Evolutionary conservation across 2,329 filamentous ascomycete genomes (phyloP).

Genomic region (Trichophyton verrucosum): DNA sequence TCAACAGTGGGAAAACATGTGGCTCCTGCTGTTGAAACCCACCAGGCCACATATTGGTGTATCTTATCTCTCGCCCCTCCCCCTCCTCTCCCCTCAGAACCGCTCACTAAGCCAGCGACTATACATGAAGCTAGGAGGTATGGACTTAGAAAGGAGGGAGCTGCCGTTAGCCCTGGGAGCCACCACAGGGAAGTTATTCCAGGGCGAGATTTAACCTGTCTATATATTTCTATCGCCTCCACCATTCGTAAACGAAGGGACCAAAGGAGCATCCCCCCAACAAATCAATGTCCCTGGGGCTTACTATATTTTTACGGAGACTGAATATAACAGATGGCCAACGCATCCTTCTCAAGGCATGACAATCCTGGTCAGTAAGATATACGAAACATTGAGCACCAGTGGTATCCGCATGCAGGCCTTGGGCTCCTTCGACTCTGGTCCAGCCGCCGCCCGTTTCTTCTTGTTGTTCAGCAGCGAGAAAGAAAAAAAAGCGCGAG

Average conservation of each 20-base stretch:
- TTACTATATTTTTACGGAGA: background rate
- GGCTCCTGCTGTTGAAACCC: background rate
- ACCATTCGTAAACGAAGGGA: background rate
- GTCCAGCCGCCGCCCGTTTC: background rate
- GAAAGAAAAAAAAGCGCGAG: background rate
- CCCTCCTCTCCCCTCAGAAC: slow-evolving; percentile 2
- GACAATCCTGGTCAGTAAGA: background rate
- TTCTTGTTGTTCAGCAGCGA: background rate
- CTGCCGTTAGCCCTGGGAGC: background rate
- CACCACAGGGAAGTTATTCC: background rate
- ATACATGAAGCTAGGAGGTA: background rate
- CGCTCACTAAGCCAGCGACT: background rate
- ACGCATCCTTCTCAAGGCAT: background rate
- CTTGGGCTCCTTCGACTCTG: background rate
- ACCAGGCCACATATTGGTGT: background rate
- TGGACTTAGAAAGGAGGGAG: background rate
- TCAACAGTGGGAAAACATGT: background rate
- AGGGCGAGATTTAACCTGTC: background rate
- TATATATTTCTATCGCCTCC: background rate
- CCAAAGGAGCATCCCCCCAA: background rate
- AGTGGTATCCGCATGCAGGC: slow-evolving; percentile 4
- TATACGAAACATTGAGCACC: background rate
- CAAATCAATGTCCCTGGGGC: background rate
- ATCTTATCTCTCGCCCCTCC: slow-evolving; percentile 1
- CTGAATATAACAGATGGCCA: background rate